These are phyloP conservation scores for Fragaria iinumae DNA, from an alignment of 306 rosid species.

Conservation along the genomic window DNA sequence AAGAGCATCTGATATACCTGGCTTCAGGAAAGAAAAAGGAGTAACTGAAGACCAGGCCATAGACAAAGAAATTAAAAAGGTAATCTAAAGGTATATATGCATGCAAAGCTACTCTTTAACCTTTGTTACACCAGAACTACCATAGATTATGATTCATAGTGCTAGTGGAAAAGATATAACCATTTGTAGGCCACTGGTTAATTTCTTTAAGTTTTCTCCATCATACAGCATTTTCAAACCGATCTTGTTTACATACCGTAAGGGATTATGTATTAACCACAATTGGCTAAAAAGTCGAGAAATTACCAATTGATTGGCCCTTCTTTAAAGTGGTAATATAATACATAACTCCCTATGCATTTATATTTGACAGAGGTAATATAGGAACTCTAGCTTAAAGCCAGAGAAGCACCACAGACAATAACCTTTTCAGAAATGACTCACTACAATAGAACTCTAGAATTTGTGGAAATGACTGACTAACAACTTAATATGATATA, in stretches of 20 bases:
- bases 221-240: not conserved
- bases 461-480: not conserved
- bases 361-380: not conserved
- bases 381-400: not conserved
- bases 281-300: not conserved
- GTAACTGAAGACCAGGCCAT: slow-evolving; percentile 79
- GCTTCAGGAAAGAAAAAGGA: slow-evolving; percentile 75
- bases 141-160: slow-evolving; percentile 8
- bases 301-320: not conserved
- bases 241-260: too few relatives aligned
- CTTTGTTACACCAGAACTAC: slow-evolving; percentile 5
- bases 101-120: slow-evolving; percentile 21
- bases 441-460: not conserved
- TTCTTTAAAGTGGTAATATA: not conserved
- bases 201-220: not conserved
- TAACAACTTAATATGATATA: slow-evolving; percentile 4
- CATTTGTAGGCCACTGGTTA: not conserved
- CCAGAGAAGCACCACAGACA: not conserved
- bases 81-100: slow-evolving; percentile 35
- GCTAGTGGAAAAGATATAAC: slow-evolving; percentile 18
- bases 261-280: not conserved
- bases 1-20: slow-evolving; percentile 93
- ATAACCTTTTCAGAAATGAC: not conserved
- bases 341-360: not conserved
- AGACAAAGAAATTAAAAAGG: slow-evolving; percentile 22